Conservation (phyloP, 2,329 filamentous ascomycete genomes). For the Emericellopsis cladophorae region DNA sequence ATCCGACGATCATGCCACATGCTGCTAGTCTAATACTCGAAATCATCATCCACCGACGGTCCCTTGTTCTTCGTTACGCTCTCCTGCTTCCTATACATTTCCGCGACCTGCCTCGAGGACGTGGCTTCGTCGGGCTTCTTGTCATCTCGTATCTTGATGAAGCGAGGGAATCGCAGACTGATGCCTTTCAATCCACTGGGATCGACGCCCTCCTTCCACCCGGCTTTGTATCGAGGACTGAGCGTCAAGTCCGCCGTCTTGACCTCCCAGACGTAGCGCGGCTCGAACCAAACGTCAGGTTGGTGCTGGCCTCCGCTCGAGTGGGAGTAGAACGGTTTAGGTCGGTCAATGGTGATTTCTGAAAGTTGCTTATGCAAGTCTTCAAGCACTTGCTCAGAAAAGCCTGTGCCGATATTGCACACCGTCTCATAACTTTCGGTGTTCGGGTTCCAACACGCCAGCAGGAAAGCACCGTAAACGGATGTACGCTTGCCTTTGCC, state of each 20-base stretch:
- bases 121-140: constrained; percentile 93
- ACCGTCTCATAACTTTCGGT: constrained; percentile 84
- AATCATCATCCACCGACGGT: constrained; percentile 86
- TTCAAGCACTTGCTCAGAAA: constrained; percentile 88
- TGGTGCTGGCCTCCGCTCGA: constrained; percentile 78
- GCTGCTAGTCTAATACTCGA: constrained; percentile 61
- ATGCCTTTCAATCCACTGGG: constrained; percentile 63
- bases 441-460: constrained; percentile 80
- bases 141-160: constrained; percentile 84
- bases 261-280: constrained; percentile 90
- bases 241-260: constrained; percentile 93
- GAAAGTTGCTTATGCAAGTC: constrained; percentile 68
- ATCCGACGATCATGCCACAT: not conserved
- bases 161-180: constrained; percentile 80
- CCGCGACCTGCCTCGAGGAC: constrained; percentile 70
- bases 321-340: constrained; percentile 92
- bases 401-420: constrained; percentile 97
- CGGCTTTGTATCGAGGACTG: constrained; percentile 88
- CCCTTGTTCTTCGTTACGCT: constrained; percentile 77
- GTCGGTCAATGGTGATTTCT: constrained; percentile 68
- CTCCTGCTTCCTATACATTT: constrained; percentile 96
- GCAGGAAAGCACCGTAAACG: constrained; percentile 88
- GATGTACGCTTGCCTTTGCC: constrained; percentile 93
- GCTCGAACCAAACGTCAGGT: constrained; percentile 97
- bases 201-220: constrained; percentile 66